Evolutionary conservation across 2,329 filamentous ascomycete species (phyloP).

Genomic region (Seiridium unicorne): DNA sequence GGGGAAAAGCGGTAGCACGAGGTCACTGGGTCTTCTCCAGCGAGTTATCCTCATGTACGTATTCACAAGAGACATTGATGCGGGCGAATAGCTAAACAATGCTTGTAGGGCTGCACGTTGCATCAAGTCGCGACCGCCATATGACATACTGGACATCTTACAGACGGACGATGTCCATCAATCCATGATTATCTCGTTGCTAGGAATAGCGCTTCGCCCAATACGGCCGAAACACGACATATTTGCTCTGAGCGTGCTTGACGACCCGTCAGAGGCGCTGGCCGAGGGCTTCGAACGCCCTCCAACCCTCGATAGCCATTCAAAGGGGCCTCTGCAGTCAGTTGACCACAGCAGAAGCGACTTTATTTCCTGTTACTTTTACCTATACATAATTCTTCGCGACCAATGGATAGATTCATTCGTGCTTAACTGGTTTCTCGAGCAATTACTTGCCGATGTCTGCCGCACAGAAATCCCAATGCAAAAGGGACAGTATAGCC

Average conservation of each 20-base stretch:
- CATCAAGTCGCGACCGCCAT: slow-evolving; percentile 35
- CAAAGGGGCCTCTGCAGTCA: slow-evolving; percentile 17
- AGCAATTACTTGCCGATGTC: slow-evolving; percentile 43
- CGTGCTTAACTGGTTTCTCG: slow-evolving; percentile 43
- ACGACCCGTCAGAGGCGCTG: slow-evolving; percentile 21
- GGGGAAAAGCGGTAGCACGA: slow-evolving; percentile 22
- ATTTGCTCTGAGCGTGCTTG: slow-evolving; percentile 21
- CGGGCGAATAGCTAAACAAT: neutral
- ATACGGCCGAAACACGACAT: slow-evolving; percentile 35
- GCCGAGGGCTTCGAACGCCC: slow-evolving; percentile 21
- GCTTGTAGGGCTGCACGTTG: slow-evolving; percentile 36
- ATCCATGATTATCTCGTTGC: slow-evolving; percentile 42
- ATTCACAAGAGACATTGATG: neutral
- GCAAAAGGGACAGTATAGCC: slow-evolving; percentile 38
- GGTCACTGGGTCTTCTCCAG: slow-evolving; percentile 35
- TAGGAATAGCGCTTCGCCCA: slow-evolving; percentile 42
- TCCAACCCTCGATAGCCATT: slow-evolving; percentile 15
- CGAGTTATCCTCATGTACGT: slow-evolving; percentile 41
- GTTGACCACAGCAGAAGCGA: slow-evolving; percentile 38
- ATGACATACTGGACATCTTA: slow-evolving; percentile 35
- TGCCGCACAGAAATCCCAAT: slow-evolving; percentile 38
- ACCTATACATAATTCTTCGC: slow-evolving; percentile 43
- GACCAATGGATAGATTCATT: slow-evolving; percentile 39
- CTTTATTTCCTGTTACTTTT: slow-evolving; percentile 46
- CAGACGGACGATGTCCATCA: slow-evolving; percentile 39